Conservation (phyloP, 257 asterid species). For the Solanum lycopersicoides region DNA sequence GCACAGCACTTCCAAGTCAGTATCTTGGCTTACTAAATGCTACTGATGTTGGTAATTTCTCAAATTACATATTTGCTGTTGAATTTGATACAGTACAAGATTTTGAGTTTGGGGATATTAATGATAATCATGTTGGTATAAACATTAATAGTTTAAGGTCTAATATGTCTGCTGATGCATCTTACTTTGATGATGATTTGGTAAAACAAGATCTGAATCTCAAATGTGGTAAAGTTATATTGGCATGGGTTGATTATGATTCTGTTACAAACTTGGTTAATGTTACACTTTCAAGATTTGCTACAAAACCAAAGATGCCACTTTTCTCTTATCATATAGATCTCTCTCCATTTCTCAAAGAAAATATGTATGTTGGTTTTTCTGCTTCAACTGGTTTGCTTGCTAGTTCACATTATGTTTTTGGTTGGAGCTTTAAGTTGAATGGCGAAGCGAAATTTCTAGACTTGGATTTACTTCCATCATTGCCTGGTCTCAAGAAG, state of each 20-base stretch:
- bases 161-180: constrained; percentile 31
- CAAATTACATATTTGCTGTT: constrained; percentile 56
- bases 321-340: constrained; percentile 32
- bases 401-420: constrained; percentile 51
- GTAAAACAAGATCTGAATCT: constrained; percentile 27
- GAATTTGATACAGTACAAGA: constrained; percentile 73
- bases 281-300: constrained; percentile 37
- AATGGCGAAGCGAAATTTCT: constrained; percentile 32
- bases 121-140: constrained; percentile 52
- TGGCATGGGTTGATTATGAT: constrained; percentile 65
- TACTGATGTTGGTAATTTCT: constrained; percentile 27
- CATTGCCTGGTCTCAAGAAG: constrained; percentile 15
- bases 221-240: constrained; percentile 31
- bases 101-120: constrained; percentile 45
- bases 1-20: constrained; percentile 44
- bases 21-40: constrained; percentile 57
- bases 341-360: constrained; percentile 32
- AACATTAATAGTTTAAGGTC: constrained; percentile 46
- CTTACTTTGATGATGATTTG: constrained; percentile 24
- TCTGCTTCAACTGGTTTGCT: constrained; percentile 68
- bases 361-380: constrained; percentile 56
- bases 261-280: constrained; percentile 19
- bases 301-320: constrained; percentile 33
- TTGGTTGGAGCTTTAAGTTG: constrained; percentile 75
- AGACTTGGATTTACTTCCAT: constrained; percentile 36